Evolutionary conservation across 768 basidiomycete genomes (phyloP).

Genomic region (Rossbeevera mucosa): DNA sequence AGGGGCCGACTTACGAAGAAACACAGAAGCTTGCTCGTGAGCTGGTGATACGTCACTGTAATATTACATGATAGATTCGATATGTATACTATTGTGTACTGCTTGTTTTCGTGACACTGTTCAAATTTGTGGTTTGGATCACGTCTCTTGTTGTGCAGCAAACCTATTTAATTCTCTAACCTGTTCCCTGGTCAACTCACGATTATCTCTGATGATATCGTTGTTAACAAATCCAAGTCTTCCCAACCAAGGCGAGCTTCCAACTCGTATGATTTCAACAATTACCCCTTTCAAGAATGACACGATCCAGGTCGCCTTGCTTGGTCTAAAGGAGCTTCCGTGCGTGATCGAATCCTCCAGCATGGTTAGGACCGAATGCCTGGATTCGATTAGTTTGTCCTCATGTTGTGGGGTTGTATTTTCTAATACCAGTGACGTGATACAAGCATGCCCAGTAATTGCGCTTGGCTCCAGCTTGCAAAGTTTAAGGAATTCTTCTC

Average conservation of each 20-base stretch:
- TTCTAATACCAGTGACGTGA: conserved; percentile 19
- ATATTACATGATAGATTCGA: conserved; percentile 1
- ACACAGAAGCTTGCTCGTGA: conserved; percentile 10
- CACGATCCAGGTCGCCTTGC: conserved; percentile 19
- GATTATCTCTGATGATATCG: conserved; percentile 11
- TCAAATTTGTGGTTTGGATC: too few species aligned
- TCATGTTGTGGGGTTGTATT: not conserved
- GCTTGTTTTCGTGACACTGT: too few species aligned
- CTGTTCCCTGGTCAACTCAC: conserved; percentile 12
- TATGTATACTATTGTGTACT: too few species aligned
- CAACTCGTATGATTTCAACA: conserved; percentile 10
- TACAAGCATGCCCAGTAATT: conserved; percentile 27
- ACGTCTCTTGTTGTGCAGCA: too few species aligned
- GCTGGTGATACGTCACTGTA: conserved; percentile 14
- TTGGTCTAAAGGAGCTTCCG: conserved; percentile 10
- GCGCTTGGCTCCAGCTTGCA: conserved; percentile 5
- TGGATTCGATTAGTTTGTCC: conserved; percentile 13
- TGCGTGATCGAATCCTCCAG: conserved; percentile 21
- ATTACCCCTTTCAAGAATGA: conserved; percentile 17
- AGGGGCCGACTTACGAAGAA: conserved; percentile 16
- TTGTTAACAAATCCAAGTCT: conserved; percentile 3
- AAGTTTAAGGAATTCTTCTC: conserved; percentile 6
- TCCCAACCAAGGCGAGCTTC: not conserved
- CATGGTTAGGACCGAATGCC: conserved; percentile 12
- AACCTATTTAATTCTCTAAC: not conserved